phyloP scores from a whole-genome alignment of 75 land plant species.

The Sequoiadendron giganteum region DNA sequence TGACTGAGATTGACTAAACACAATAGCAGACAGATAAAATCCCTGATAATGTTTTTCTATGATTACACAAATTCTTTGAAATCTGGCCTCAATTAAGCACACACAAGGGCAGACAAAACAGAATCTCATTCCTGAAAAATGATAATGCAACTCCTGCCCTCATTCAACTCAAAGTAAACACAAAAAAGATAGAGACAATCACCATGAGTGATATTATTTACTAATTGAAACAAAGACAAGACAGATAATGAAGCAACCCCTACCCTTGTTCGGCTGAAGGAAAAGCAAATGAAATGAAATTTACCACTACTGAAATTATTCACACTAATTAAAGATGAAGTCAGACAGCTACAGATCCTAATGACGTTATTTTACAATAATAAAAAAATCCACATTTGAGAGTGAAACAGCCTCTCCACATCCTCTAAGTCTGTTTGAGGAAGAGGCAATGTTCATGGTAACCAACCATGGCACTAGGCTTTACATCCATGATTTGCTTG shows the following conservation, averaged over 20 bases:
- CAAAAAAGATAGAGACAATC: background rate
- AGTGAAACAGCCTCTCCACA: too few relatives aligned
- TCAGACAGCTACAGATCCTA: background rate
- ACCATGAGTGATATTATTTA: background rate
- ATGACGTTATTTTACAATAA: too few relatives aligned
- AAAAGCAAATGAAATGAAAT: background rate
- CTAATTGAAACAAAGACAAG: background rate
- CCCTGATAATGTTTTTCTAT: background rate
- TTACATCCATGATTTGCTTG: too few relatives aligned
- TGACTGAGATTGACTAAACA: background rate
- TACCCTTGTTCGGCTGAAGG: background rate
- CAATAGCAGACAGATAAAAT: background rate
- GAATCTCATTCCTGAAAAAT: background rate
- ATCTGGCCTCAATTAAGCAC: background rate
- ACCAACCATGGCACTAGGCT: too few relatives aligned
- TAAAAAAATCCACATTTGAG: background rate
- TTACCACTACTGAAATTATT: background rate
- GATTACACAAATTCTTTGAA: background rate
- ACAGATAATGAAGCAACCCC: background rate
- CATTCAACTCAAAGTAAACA: background rate
- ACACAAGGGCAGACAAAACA: background rate
- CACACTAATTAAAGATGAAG: too few relatives aligned
- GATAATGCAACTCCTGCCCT: background rate
- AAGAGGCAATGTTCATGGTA: too few relatives aligned
- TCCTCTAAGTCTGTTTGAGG: too few relatives aligned